These are phyloP conservation scores for Rauvolfia tetraphylla DNA, from an alignment of 257 asterid species.

Conservation along the genomic window DNA sequence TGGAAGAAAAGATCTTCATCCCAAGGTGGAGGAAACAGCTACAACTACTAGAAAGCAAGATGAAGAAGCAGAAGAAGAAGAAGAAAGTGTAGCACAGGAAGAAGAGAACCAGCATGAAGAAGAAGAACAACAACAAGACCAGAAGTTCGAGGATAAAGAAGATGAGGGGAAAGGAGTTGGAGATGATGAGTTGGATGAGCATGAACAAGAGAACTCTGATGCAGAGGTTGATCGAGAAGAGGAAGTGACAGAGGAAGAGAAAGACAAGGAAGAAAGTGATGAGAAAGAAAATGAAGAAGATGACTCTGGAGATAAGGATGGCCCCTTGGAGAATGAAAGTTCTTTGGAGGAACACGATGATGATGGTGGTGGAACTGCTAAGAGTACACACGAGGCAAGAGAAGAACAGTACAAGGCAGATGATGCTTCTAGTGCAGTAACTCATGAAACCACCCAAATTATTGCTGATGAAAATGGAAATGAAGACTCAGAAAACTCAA, in stretches of 20 bases:
- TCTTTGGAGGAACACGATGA: slow-evolving; percentile 43
- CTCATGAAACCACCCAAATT: slow-evolving; percentile 42
- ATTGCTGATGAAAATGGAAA: slow-evolving; percentile 34
- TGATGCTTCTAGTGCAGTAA: slow-evolving; percentile 99
- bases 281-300: slow-evolving; percentile 49
- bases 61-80: slow-evolving; percentile 46
- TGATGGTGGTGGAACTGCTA: slow-evolving; percentile 38
- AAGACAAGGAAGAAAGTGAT: slow-evolving; percentile 42
- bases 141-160: slow-evolving; percentile 46
- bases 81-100: slow-evolving; percentile 38
- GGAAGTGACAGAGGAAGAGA: slow-evolving; percentile 40
- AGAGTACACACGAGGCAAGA: slow-evolving; percentile 56
- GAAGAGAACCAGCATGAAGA: slow-evolving; percentile 49
- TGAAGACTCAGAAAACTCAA: slow-evolving; percentile 28
- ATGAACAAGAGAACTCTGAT: slow-evolving; percentile 59
- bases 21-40: slow-evolving; percentile 33
- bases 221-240: slow-evolving; percentile 50
- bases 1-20: slow-evolving; percentile 67
- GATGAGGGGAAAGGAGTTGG: slow-evolving; percentile 38
- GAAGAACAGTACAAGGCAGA: slow-evolving; percentile 92
- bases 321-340: slow-evolving; percentile 35
- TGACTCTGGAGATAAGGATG: slow-evolving; percentile 41
- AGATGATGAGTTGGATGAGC: slow-evolving; percentile 52
- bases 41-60: slow-evolving; percentile 30
- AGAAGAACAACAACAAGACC: slow-evolving; percentile 39